These are phyloP conservation scores for Heterobasidion irregulare DNA, from an alignment of 1,284 basidiomycete genomes.

Conservation along the genomic window DNA sequence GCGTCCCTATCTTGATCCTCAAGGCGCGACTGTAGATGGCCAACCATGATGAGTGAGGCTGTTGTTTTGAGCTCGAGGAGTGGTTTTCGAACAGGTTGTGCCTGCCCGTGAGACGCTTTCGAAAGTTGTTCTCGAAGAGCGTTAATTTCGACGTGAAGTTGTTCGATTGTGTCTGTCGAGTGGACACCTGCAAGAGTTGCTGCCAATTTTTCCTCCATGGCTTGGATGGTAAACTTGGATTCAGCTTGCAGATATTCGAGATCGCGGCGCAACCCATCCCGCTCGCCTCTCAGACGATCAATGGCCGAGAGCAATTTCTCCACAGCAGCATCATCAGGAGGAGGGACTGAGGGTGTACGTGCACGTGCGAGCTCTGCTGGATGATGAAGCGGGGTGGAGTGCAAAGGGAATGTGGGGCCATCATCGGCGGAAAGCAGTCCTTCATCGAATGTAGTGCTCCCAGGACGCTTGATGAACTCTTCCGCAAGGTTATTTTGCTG, in stretches of 20 bases:
- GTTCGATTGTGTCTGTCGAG: slow-evolving; percentile 4
- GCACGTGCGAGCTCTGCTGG: background rate
- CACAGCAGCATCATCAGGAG: slow-evolving; percentile 20
- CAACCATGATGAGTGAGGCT: slow-evolving; percentile 9
- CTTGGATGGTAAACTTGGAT: slow-evolving; percentile 55
- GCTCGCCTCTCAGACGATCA: slow-evolving; percentile 59
- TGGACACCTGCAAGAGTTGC: slow-evolving; percentile 8
- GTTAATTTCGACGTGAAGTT: slow-evolving; percentile 9
- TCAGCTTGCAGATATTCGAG: slow-evolving; percentile 70
- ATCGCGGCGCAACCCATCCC: slow-evolving; percentile 58
- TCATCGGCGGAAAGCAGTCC: slow-evolving; percentile 1
- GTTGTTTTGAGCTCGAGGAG: slow-evolving; percentile 4
- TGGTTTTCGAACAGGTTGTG: background rate
- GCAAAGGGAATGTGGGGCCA: background rate
- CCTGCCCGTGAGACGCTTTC: background rate
- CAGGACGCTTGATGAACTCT: background rate
- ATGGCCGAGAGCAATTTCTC: slow-evolving; percentile 53
- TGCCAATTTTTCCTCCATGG: slow-evolving; percentile 42
- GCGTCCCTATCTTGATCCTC: slow-evolving; percentile 2
- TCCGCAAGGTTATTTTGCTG: background rate
- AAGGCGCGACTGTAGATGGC: slow-evolving; percentile 7
- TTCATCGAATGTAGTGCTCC: slow-evolving; percentile 3
- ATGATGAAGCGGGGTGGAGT: slow-evolving; percentile 1
- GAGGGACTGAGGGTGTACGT: background rate
- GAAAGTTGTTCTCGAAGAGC: slow-evolving; percentile 9